A percentile compares a stretch with the other conserved stretches of the same genome.
phyloP scores from a whole-genome alignment of 768 basidiomycete species.

The Panellus pusillus region DNA sequence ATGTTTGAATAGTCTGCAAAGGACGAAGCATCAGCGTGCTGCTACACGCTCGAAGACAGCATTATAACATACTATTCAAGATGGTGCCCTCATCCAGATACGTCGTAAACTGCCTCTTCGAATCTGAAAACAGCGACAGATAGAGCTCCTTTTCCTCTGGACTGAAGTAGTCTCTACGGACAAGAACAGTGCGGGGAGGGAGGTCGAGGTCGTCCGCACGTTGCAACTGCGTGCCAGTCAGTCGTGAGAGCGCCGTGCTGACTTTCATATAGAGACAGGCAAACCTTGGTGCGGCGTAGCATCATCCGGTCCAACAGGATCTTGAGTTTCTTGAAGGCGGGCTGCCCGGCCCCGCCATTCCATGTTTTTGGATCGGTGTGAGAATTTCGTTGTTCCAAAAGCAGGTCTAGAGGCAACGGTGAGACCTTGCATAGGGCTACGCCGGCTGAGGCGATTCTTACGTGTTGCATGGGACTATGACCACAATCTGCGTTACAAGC shows the following conservation, averaged over 20 bases:
- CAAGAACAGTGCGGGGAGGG: constrained; percentile 87
- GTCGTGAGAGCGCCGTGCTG: not conserved
- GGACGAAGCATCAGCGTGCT: constrained; percentile 4
- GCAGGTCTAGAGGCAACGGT: constrained; percentile 61
- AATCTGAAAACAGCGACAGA: constrained; percentile 86
- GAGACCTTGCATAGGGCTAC: not conserved
- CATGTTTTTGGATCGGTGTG: constrained; percentile 92
- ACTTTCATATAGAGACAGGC: not conserved
- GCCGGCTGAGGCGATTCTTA: constrained; percentile 33
- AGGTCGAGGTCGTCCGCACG: constrained; percentile 94
- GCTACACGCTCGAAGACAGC: not conserved
- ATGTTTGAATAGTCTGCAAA: constrained; percentile 82
- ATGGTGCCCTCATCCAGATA: constrained; percentile 90
- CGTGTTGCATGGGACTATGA: constrained; percentile 84
- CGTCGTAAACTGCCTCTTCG: constrained; percentile 88
- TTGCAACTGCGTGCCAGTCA: constrained; percentile 60
- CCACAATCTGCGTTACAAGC: constrained; percentile 58
- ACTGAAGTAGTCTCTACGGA: constrained; percentile 90
- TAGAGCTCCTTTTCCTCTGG: constrained; percentile 97
- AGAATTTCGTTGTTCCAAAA: constrained; percentile 98
- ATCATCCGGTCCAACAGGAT: constrained; percentile 92
- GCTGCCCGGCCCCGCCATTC: constrained; percentile 72
- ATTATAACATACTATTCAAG: constrained; percentile 72
- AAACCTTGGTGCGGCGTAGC: constrained; percentile 85
- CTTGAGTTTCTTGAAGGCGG: constrained; percentile 90